Evolutionary conservation across 2,329 filamentous ascomycete genomes (phyloP).

Genomic region (Alternaria tenuissima): DNA sequence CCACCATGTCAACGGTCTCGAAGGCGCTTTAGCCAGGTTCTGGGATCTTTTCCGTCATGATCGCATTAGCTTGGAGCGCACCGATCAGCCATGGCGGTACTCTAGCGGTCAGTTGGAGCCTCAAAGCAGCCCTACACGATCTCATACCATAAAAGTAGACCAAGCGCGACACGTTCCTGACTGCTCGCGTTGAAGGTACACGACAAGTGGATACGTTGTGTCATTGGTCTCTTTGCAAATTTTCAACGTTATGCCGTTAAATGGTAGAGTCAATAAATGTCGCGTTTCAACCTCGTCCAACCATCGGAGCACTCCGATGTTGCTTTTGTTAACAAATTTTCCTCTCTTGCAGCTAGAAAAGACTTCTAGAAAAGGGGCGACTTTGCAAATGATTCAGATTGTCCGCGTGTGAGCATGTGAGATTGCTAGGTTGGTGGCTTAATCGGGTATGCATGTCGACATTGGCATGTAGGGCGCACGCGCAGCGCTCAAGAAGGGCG

Average conservation of each 20-base stretch:
- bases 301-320: conserved; percentile 24
- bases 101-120: conserved; percentile 8
- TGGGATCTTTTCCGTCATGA: neutral
- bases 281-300: conserved; percentile 12
- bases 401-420: conserved; percentile 1
- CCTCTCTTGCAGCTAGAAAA: neutral
- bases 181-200: conserved; percentile 18
- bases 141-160: neutral
- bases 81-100: neutral
- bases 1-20: conserved; percentile 4
- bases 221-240: conserved; percentile 32
- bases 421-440: neutral
- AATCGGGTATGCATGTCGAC: conserved; percentile 11
- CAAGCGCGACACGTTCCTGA: conserved; percentile 10
- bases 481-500: conserved; percentile 24
- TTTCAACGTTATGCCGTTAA: conserved; percentile 34
- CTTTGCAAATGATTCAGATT: neutral
- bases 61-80: neutral
- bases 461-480: conserved; percentile 27
- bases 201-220: conserved; percentile 34
- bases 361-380: neutral
- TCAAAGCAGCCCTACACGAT: neutral
- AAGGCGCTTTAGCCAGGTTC: conserved; percentile 1
- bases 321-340: conserved; percentile 19
- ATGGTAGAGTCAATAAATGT: conserved; percentile 30